A percentile compares a stretch with the other conserved stretches of the same genome.
Evolutionary conservation across 1,284 basidiomycete genomes (phyloP).

Genomic region (Fistulina hepatica): DNA sequence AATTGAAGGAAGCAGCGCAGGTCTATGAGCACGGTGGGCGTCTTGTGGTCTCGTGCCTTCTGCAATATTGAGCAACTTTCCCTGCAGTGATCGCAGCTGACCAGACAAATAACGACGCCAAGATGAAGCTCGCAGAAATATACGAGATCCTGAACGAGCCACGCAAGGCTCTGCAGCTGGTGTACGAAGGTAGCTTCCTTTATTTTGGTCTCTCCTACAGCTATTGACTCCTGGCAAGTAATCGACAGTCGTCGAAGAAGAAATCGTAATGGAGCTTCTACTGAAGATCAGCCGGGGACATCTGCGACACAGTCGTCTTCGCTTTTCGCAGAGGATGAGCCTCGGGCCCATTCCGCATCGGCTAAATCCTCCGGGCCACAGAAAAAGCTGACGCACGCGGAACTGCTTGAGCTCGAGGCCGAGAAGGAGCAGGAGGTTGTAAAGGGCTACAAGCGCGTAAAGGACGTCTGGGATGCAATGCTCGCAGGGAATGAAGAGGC

Average conservation of each 20-base stretch:
- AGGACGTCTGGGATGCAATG: constrained; percentile 22
- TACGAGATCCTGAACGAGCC: constrained; percentile 78
- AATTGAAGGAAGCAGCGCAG: constrained; percentile 66
- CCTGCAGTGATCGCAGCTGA: constrained; percentile 60
- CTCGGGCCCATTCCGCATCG: constrained; percentile 17
- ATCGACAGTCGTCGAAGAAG: constrained; percentile 62
- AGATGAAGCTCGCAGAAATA: constrained; percentile 82
- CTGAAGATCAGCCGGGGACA: constrained; percentile 17
- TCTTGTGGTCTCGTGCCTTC: background rate
- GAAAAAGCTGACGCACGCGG: constrained; percentile 39
- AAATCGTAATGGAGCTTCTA: constrained; percentile 28
- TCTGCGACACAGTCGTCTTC: constrained; percentile 25
- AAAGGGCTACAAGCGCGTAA: constrained; percentile 37
- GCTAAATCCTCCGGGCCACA: constrained; percentile 23
- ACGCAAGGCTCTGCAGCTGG: constrained; percentile 73
- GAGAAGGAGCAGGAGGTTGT: constrained; percentile 52
- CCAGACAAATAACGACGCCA: constrained; percentile 67
- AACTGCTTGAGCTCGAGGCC: constrained; percentile 48
- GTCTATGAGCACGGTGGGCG: constrained; percentile 70
- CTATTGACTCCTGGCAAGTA: constrained; percentile 29
- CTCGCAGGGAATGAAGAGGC: constrained; percentile 28
- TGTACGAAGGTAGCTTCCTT: constrained; percentile 63
- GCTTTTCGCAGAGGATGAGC: constrained; percentile 47
- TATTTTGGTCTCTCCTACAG: background rate
- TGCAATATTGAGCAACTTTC: constrained; percentile 3